phyloP scores from a whole-genome alignment of 1,284 basidiomycete genomes.

The Cryptococcus depauperatus region DNA sequence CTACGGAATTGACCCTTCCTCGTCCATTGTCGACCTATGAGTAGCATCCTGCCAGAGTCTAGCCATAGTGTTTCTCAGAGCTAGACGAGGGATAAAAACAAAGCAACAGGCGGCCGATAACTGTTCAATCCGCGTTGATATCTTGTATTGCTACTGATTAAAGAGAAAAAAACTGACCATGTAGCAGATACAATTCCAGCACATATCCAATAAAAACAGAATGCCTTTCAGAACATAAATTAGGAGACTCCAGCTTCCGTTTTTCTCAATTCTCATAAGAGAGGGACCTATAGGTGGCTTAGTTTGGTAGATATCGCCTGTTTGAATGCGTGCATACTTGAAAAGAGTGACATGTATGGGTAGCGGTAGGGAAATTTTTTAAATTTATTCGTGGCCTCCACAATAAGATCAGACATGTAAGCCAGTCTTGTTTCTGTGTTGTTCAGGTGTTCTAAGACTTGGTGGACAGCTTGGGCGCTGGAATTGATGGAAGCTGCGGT shows the following conservation, averaged over 20 bases:
- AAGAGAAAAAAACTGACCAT: neutral
- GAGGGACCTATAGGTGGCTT: no score
- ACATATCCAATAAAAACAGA: neutral
- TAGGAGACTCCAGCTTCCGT: neutral
- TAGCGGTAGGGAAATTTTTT: no score
- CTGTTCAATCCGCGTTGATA: neutral
- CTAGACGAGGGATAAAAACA: constrained; percentile 1
- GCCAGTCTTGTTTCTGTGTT: no score
- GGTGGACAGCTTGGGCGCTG: no score
- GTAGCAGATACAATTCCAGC: constrained; percentile 3
- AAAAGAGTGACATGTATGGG: no score
- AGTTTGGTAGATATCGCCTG: no score
- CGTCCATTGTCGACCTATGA: neutral
- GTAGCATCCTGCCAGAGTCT: neutral
- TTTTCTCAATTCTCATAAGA: neutral
- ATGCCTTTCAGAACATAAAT: neutral
- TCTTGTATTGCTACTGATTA: neutral
- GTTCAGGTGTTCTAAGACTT: no score
- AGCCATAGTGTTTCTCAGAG: neutral
- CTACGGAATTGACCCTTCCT: neutral
- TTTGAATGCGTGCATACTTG: no score
- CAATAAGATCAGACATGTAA: no score
- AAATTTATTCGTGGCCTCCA: no score
- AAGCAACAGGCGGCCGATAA: constrained; percentile 1
- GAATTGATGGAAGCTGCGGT: no score